A percentile compares a stretch with the other conserved stretches of the same genome.
These are phyloP conservation scores for Tylopilus vinaceipallidus DNA, from an alignment of 768 basidiomycete genomes.

Conservation along the genomic window DNA sequence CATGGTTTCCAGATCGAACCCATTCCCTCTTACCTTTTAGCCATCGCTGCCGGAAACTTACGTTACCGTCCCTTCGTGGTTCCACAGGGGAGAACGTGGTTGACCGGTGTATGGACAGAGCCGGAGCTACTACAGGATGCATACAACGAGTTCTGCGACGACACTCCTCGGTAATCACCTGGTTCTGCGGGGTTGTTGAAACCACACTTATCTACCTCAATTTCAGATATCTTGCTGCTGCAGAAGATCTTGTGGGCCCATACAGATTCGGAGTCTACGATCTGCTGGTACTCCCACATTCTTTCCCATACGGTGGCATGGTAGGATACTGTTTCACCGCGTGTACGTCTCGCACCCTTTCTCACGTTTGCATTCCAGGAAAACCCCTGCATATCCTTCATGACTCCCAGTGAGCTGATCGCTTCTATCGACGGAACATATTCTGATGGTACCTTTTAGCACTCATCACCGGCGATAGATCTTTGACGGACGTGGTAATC, in stretches of 20 bases:
- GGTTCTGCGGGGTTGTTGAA: no score
- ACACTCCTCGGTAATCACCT: slow-evolving; percentile 62
- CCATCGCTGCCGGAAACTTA: slow-evolving; percentile 85
- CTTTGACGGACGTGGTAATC: slow-evolving; percentile 84
- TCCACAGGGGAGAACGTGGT: slow-evolving; percentile 69
- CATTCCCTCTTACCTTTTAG: slow-evolving; percentile 91
- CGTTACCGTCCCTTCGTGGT: slow-evolving; percentile 65
- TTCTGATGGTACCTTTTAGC: slow-evolving; percentile 38
- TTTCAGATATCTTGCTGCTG: slow-evolving; percentile 65
- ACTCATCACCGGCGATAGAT: slow-evolving; percentile 82
- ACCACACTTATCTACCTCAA: not conserved
- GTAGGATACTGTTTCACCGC: slow-evolving; percentile 30
- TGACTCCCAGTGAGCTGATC: slow-evolving; percentile 70
- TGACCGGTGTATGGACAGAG: slow-evolving; percentile 87
- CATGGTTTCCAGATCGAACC: slow-evolving; percentile 58
- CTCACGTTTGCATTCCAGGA: slow-evolving; percentile 47
- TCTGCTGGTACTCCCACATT: slow-evolving; percentile 82
- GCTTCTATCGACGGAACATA: no score
- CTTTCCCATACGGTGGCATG: slow-evolving; percentile 94
- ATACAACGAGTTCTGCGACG: slow-evolving; percentile 86
- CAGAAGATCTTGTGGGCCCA: slow-evolving; percentile 67
- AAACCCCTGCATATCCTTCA: slow-evolving; percentile 85
- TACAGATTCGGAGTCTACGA: slow-evolving; percentile 91
- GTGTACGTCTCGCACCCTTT: not conserved
- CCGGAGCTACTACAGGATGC: slow-evolving; percentile 75